Evolutionary conservation across 352 stramenopile species (phyloP).

Genomic region (Phytophthora syringae): DNA sequence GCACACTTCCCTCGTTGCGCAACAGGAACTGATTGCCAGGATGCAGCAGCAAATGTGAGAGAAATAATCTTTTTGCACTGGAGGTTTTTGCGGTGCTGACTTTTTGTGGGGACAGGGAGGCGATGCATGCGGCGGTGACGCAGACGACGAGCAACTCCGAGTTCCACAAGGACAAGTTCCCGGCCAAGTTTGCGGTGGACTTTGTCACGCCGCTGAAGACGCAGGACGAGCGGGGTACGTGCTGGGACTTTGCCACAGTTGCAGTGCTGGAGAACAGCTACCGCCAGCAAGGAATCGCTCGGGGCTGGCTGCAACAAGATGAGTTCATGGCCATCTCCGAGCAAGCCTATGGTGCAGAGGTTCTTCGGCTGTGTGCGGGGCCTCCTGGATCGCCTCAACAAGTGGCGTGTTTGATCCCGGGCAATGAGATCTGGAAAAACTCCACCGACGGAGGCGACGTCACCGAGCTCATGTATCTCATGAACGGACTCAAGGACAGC

Average conservation of each 20-base stretch:
- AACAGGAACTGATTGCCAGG: constrained; percentile 39
- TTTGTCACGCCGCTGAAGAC: constrained; percentile 71
- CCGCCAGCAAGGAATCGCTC: constrained; percentile 56
- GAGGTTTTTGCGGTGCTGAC: not conserved
- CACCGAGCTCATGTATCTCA: constrained; percentile 55
- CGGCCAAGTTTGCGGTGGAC: constrained; percentile 64
- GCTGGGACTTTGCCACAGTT: constrained; percentile 75
- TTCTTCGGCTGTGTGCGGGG: constrained; percentile 62
- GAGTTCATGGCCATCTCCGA: constrained; percentile 70
- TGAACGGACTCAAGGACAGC: constrained; percentile 56
- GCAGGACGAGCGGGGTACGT: constrained; percentile 70
- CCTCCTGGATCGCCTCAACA: constrained; percentile 57
- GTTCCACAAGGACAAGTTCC: constrained; percentile 33
- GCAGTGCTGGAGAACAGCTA: constrained; percentile 74
- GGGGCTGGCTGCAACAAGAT: constrained; percentile 58
- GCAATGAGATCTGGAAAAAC: constrained; percentile 72
- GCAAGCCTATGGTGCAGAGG: constrained; percentile 68
- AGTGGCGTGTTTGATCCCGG: constrained; percentile 63
- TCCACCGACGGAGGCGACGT: constrained; percentile 65
- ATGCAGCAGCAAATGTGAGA: constrained; percentile 66
- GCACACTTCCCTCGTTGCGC: constrained; percentile 45
- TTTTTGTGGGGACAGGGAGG: constrained; percentile 29
- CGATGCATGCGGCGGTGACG: constrained; percentile 50
- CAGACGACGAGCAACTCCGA: constrained; percentile 29
- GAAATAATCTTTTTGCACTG: not conserved